Base-by-base conservation (phyloP, 148 eudicot species). In the Rhododendron molle region DNA sequence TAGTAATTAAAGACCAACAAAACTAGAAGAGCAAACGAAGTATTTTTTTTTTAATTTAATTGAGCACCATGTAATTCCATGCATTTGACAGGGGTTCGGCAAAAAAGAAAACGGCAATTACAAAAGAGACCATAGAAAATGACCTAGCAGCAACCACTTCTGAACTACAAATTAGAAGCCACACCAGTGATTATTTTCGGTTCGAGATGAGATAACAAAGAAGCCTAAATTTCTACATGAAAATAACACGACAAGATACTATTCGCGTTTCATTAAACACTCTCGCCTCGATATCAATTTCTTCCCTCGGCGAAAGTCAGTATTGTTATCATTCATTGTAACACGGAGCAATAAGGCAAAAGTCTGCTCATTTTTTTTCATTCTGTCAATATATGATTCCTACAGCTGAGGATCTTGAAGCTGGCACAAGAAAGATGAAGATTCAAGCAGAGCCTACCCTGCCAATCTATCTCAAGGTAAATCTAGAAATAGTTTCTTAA, bases 371-470 rank as follows among this genome's bases (percentile, higher is more conserved):
- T 15, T 44, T 38, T 44, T 38, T 40, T n/a, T 38, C 78, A 30
- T 30, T 71, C 20, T 71, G 38, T 71, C 20, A 71, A 71, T 71
- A 5, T 13, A 52, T 86, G 81, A 13, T 74, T 90, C 32, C 88
- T 83, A 88, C 97, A 96, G 99, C 92, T 76, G 99, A 96, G 87
- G 99, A 96, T 86, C 84, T 96, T 89, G 99, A 96, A 89, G 92
- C 95, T 54, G 98, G 98, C 49, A 84, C 81, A 4, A 87, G 84
- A 2, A 92, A 90, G 90, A 93, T 67, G 89, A 93, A 65, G 91
- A 89, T 96, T 40, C 92, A 91, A 72, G 85, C 96, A 80, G 99
- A 96, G 87, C 98, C 98, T 30, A 96, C 99, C 71, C 78, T 94
- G 87, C 99, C 98, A 80, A 85, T 96, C 87, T 91, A 89, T 88